Conservation (phyloP, 2,329 filamentous ascomycete species). For the Nannizziopsis barbatae region DNA sequence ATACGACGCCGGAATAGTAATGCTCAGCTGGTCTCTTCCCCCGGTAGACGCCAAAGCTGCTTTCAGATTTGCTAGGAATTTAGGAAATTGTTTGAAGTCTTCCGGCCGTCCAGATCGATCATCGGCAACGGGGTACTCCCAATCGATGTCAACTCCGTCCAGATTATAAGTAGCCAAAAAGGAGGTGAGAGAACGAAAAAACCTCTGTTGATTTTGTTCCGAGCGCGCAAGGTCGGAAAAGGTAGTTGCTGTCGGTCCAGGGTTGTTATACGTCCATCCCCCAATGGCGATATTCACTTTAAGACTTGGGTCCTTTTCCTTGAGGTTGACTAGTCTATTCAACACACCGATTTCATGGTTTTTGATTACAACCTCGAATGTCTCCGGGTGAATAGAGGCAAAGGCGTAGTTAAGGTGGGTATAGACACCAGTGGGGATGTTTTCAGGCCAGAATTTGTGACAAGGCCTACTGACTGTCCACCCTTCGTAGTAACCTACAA, state of each 20-base stretch:
- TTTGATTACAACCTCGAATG: too few species aligned
- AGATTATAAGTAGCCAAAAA: conserved; percentile 38
- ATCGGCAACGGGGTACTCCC: conserved; percentile 32
- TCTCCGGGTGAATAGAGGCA: too few species aligned
- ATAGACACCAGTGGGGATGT: too few species aligned
- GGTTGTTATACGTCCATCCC: conserved; percentile 34
- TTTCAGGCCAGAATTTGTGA: too few species aligned
- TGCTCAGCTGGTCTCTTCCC: conserved; percentile 11
- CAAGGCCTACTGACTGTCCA: too few species aligned
- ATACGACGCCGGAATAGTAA: conserved; percentile 14
- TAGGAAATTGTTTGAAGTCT: conserved; percentile 28
- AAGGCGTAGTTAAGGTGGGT: too few species aligned
- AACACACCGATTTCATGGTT: too few species aligned
- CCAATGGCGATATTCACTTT: conserved; percentile 31
- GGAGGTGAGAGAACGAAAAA: conserved; percentile 28
- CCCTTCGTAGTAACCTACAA: too few species aligned
- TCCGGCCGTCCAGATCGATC: conserved; percentile 29
- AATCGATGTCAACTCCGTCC: conserved; percentile 40
- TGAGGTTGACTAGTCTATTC: too few species aligned
- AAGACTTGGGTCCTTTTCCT: conserved; percentile 21
- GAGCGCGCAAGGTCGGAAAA: conserved; percentile 20
- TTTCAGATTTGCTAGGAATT: conserved; percentile 17
- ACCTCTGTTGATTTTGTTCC: conserved; percentile 19
- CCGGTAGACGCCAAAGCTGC: conserved; percentile 13
- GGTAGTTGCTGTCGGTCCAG: conserved; percentile 17